Conservation (phyloP, 106 monocot genomes). For the Cymbidium sinense region DNA sequence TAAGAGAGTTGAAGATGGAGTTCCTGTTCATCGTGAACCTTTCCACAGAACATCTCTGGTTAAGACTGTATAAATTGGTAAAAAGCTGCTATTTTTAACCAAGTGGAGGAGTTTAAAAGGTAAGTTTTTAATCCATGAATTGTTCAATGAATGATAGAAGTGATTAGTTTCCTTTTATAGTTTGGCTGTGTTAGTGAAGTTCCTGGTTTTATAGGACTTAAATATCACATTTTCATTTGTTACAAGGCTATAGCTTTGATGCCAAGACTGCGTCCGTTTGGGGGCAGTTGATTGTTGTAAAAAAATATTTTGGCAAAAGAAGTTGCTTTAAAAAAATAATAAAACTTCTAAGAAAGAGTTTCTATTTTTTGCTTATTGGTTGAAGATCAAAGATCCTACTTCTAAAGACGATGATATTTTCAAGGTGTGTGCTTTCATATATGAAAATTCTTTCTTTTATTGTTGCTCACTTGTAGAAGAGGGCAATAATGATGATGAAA, state of each 20-base stretch:
- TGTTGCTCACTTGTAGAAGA: too few species aligned
- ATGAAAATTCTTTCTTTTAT: too few species aligned
- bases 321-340: too few species aligned
- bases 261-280: neutral
- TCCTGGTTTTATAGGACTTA: neutral
- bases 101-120: neutral
- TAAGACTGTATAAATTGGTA: neutral
- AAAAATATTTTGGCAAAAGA: too few species aligned
- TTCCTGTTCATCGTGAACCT: constrained; percentile 44
- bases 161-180: neutral
- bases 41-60: constrained; percentile 9
- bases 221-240: neutral
- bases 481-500: too few species aligned
- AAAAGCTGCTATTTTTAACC: neutral
- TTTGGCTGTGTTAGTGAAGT: too few species aligned
- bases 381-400: too few species aligned
- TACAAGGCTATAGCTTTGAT: neutral
- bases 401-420: too few species aligned
- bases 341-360: too few species aligned
- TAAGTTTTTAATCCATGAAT: neutral
- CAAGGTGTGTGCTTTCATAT: too few species aligned
- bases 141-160: neutral
- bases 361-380: too few species aligned
- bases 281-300: neutral
- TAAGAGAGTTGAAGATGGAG: constrained; percentile 58